These are phyloP conservation scores for Quercus lobata DNA, from an alignment of 331 rosid species.

Conservation along the genomic window DNA sequence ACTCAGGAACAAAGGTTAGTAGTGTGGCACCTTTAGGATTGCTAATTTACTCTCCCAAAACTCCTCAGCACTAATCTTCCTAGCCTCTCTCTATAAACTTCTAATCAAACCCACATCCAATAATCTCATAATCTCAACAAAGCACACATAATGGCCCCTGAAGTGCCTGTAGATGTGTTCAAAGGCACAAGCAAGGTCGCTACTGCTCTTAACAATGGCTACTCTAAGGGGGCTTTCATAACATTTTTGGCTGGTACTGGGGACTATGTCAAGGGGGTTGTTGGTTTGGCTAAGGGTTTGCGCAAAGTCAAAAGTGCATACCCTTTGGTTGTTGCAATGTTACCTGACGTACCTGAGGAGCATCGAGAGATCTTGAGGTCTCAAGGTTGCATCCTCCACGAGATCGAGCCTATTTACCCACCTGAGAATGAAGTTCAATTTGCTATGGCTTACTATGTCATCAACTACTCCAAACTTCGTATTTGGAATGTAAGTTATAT, in stretches of 20 bases:
- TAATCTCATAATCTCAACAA: neutral
- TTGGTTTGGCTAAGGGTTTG: conserved; percentile 57
- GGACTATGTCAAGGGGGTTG: conserved; percentile 61
- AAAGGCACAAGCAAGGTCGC: conserved; percentile 17
- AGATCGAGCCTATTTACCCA: conserved; percentile 59
- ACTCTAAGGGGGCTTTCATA: conserved; percentile 42
- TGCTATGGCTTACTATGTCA: conserved; percentile 65
- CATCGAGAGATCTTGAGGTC: conserved; percentile 48
- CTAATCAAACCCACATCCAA: neutral
- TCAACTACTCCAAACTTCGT: conserved; percentile 77
- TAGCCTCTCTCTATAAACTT: neutral
- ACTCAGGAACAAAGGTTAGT: conserved; percentile 23
- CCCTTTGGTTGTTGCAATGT: conserved; percentile 60
- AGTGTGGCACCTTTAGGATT: conserved; percentile 20
- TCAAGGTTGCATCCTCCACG: conserved; percentile 47
- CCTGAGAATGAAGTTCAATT: conserved; percentile 48
- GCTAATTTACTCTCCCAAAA: conserved; percentile 15
- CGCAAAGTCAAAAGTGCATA: conserved; percentile 45
- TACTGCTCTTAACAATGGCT: neutral
- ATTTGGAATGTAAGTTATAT: conserved; percentile 53
- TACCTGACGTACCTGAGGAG: conserved; percentile 60
- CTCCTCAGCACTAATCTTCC: conserved; percentile 18
- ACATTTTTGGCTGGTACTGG: conserved; percentile 63
- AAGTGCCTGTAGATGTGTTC: conserved; percentile 21
- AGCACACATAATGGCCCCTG: conserved; percentile 23